These are phyloP conservation scores for Microstroma glucosiphilum DNA, from an alignment of 1,284 basidiomycete species.

Conservation along the genomic window DNA sequence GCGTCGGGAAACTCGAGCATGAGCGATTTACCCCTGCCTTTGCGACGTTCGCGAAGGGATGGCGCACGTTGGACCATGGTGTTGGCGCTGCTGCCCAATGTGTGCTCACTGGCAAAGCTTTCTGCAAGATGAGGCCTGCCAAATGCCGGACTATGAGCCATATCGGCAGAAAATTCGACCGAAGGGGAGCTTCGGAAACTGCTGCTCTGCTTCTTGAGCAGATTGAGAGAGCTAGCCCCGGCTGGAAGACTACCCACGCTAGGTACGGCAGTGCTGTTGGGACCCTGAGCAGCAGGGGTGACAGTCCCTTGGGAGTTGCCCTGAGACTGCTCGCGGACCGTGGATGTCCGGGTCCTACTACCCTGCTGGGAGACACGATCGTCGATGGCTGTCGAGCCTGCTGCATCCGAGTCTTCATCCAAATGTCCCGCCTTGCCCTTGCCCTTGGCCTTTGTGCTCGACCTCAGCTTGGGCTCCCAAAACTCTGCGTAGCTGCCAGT, in stretches of 20 bases:
- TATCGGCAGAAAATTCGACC: slow-evolving; percentile 27
- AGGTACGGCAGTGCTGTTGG: background rate
- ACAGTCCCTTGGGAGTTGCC: no score
- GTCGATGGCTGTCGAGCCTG: no score
- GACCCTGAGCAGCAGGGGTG: background rate
- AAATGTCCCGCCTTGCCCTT: slow-evolving; percentile 16
- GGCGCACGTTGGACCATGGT: slow-evolving; percentile 20
- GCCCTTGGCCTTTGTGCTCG: background rate
- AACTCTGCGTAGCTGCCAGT: slow-evolving; percentile 25
- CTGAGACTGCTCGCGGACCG: no score
- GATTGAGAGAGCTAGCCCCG: slow-evolving; percentile 25
- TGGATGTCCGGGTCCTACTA: no score
- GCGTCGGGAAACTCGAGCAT: background rate
- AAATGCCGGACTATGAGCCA: slow-evolving; percentile 25
- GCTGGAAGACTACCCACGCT: background rate
- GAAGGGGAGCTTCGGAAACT: slow-evolving; percentile 29
- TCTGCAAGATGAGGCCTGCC: slow-evolving; percentile 17
- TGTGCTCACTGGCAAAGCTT: slow-evolving; percentile 33
- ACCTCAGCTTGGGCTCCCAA: slow-evolving; percentile 26
- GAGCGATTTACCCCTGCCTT: background rate
- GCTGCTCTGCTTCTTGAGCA: slow-evolving; percentile 22
- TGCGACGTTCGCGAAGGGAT: background rate
- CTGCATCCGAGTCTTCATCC: no score
- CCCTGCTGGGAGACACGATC: no score
- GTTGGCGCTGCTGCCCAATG: slow-evolving; percentile 31